Conservation (phyloP, 768 basidiomycete genomes). For the Suillus tomentosus region DNA sequence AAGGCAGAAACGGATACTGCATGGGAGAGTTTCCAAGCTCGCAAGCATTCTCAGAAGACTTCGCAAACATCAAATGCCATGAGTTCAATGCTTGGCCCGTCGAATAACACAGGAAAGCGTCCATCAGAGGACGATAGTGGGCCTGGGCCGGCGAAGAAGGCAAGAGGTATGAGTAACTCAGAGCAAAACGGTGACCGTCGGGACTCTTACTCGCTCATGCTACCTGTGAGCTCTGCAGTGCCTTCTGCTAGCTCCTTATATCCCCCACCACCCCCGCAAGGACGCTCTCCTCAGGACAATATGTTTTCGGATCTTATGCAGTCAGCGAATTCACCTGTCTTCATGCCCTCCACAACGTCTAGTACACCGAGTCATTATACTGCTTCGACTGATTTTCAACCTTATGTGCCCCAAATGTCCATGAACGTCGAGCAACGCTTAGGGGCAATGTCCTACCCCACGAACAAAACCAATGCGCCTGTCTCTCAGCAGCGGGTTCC, state of each 20-base stretch:
- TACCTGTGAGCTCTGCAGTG: conserved; percentile 49
- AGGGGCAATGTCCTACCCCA: conserved; percentile 50
- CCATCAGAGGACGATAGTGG: conserved; percentile 33
- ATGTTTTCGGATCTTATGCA: conserved; percentile 67
- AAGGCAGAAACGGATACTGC: conserved; percentile 92
- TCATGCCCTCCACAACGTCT: conserved; percentile 49
- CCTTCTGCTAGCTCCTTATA: conserved; percentile 47
- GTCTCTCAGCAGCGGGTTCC: conserved; percentile 28
- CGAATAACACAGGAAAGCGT: conserved; percentile 23
- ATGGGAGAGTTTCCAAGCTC: conserved; percentile 82
- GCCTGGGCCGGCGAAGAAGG: conserved; percentile 49
- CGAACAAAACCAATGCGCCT: conserved; percentile 30
- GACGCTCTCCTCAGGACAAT: conserved; percentile 48
- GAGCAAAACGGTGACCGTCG: conserved; percentile 45
- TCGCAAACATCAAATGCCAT: conserved; percentile 31
- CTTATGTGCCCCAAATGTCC: conserved; percentile 59
- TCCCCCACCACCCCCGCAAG: conserved; percentile 37
- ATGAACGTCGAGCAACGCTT: conserved; percentile 59
- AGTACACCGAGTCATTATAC: conserved; percentile 46
- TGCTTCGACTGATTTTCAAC: conserved; percentile 36
- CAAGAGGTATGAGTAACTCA: conserved; percentile 40
- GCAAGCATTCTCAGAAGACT: conserved; percentile 49
- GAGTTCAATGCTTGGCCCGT: conserved; percentile 34
- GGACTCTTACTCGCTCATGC: conserved; percentile 56
- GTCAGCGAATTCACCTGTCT: conserved; percentile 60